A percentile compares a stretch with the other conserved stretches of the same genome.
Evolutionary conservation across 2,329 filamentous ascomycete genomes (phyloP).

Genomic region (Davidsoniella virescens): DNA sequence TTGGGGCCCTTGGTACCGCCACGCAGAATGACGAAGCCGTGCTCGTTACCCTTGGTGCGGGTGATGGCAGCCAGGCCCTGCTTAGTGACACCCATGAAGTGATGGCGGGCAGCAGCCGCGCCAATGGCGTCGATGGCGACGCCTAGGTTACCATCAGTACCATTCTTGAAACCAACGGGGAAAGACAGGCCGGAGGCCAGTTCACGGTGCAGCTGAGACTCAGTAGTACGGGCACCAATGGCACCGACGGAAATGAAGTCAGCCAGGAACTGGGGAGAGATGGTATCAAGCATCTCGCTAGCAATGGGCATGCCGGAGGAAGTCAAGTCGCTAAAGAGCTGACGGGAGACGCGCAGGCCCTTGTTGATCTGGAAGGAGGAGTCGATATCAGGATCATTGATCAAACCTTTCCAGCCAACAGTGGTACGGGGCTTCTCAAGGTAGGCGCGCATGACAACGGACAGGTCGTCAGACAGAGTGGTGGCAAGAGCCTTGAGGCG

Average conservation of each 20-base stretch:
- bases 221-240: slow-evolving; percentile 89
- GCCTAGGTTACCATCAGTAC: slow-evolving; percentile 78
- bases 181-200: slow-evolving; percentile 88
- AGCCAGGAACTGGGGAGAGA: slow-evolving; percentile 92
- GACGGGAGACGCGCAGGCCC: slow-evolving; percentile 77
- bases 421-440: slow-evolving; percentile 97
- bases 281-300: slow-evolving; percentile 96
- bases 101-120: slow-evolving; percentile 67
- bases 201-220: slow-evolving; percentile 92
- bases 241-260: slow-evolving; percentile 92
- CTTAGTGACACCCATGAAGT: slow-evolving; percentile 98
- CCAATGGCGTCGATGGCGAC: slow-evolving; percentile 96
- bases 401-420: slow-evolving; percentile 96
- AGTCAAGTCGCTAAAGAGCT: slow-evolving; percentile 87
- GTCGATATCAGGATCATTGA: slow-evolving; percentile 98
- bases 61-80: slow-evolving; percentile 92
- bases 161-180: slow-evolving; percentile 99
- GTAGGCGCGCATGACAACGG: slow-evolving; percentile 95
- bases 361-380: slow-evolving; percentile 98
- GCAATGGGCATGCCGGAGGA: slow-evolving; percentile 82
- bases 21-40: slow-evolving; percentile 91
- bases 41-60: slow-evolving; percentile 81
- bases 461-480: slow-evolving; percentile 67
- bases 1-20: slow-evolving; percentile 88
- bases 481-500: slow-evolving; percentile 62